A percentile compares a stretch with the other conserved stretches of the same genome.
Conservation (phyloP, 2,329 filamentous ascomycete species). For the Coniosporium tulheliwenetii region DNA sequence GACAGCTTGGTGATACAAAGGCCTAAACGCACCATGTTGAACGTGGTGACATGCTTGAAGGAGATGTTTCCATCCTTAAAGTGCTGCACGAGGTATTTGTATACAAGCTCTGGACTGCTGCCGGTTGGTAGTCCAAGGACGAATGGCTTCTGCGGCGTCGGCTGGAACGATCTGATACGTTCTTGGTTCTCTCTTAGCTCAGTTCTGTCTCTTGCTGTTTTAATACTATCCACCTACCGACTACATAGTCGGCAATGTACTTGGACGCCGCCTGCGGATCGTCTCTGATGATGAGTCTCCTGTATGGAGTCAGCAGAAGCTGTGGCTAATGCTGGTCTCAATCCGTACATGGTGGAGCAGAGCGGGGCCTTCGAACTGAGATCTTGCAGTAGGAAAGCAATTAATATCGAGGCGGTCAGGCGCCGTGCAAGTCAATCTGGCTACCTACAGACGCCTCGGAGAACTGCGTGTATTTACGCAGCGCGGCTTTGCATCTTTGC, state of each 20-base stretch:
- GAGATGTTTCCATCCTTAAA: constrained; percentile 63
- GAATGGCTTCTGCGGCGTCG: constrained; percentile 58
- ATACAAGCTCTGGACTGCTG: constrained; percentile 64
- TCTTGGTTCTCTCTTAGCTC: constrained; percentile 26
- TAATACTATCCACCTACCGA: constrained; percentile 33
- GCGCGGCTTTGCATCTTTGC: too few relatives aligned
- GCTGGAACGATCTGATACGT: constrained; percentile 62
- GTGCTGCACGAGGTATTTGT: constrained; percentile 56
- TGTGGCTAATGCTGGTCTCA: not conserved
- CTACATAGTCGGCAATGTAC: constrained; percentile 70
- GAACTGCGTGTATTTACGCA: too few relatives aligned
- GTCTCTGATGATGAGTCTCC: constrained; percentile 75
- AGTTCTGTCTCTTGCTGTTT: not conserved
- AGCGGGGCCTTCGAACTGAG: too few relatives aligned
- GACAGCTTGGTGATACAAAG: too few relatives aligned
- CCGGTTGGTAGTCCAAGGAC: constrained; percentile 74
- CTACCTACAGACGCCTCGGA: too few relatives aligned
- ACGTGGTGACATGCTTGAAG: constrained; percentile 78
- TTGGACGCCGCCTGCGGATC: constrained; percentile 51
- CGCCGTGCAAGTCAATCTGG: too few relatives aligned
- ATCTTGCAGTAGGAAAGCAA: too few relatives aligned
- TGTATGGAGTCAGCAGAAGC: constrained; percentile 16
- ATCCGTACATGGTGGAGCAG: too few relatives aligned
- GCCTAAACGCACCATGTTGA: constrained; percentile 57
- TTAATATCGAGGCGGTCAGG: too few relatives aligned